A percentile compares a stretch with the other conserved stretches of the same genome.
These are phyloP conservation scores for Fusarium sp. DNA, from an alignment of 2,329 filamentous ascomycete genomes.

Conservation along the genomic window DNA sequence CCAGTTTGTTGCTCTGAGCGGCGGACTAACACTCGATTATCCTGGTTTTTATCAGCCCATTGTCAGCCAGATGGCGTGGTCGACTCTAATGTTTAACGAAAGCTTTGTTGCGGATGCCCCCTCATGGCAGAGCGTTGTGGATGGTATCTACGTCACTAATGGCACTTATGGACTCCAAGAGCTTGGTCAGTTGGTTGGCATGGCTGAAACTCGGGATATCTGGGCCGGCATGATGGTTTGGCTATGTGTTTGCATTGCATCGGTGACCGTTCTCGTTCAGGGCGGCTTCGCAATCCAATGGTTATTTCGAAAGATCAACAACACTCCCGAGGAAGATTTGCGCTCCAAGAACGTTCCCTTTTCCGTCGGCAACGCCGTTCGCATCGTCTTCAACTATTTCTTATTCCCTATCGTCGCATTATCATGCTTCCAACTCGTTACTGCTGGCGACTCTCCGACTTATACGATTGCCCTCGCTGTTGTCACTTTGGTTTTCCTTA, in stretches of 20 bases:
- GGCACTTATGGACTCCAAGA: slow-evolving; percentile 83
- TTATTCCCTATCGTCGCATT: slow-evolving; percentile 87
- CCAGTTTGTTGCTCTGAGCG: slow-evolving; percentile 90
- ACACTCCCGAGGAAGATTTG: slow-evolving; percentile 85
- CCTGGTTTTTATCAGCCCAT: slow-evolving; percentile 95
- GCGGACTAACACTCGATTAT: slow-evolving; percentile 87
- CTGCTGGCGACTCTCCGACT: slow-evolving; percentile 74
- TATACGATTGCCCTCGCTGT: slow-evolving; percentile 81
- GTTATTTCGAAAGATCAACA: slow-evolving; percentile 78
- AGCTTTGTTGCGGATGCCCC: slow-evolving; percentile 81
- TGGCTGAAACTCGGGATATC: slow-evolving; percentile 80
- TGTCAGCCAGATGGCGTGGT: slow-evolving; percentile 90
- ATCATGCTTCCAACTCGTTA: slow-evolving; percentile 91
- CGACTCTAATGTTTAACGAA: slow-evolving; percentile 90
- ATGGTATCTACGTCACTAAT: slow-evolving; percentile 89
- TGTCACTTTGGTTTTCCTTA: slow-evolving; percentile 77
- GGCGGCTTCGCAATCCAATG: slow-evolving; percentile 82
- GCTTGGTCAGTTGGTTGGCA: slow-evolving; percentile 85
- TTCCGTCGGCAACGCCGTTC: slow-evolving; percentile 80
- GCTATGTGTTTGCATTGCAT: slow-evolving; percentile 81
- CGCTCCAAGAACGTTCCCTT: slow-evolving; percentile 94
- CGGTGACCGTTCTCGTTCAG: slow-evolving; percentile 78
- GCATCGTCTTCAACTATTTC: slow-evolving; percentile 93
- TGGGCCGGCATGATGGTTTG: slow-evolving; percentile 97
- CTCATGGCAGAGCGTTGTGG: slow-evolving; percentile 76